phyloP scores from a whole-genome alignment of 164 flowering plant species.

The Berberis vulgaris region DNA sequence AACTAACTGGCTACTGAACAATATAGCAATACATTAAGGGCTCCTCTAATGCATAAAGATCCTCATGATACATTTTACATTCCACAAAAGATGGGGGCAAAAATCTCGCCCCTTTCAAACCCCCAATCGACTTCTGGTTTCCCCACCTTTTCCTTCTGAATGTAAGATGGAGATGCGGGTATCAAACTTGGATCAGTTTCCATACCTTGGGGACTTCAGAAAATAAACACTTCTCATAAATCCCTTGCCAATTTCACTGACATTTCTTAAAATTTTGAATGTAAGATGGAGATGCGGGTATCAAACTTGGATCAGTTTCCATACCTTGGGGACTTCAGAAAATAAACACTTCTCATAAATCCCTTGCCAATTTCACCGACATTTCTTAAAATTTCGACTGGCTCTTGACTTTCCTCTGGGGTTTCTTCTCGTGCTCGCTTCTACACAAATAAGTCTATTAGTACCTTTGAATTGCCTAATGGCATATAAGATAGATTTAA shows the following conservation, averaged over 20 bases:
- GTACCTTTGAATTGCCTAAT: not conserved
- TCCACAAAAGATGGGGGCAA: no score
- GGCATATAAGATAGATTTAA: not conserved
- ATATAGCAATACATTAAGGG: no score
- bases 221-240: conserved; percentile 59
- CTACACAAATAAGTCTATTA: conserved; percentile 22
- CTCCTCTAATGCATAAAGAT: no score
- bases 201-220: conserved; percentile 54
- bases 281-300: not conserved
- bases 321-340: conserved; percentile 56
- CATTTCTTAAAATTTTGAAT: conserved; percentile 31
- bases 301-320: not conserved
- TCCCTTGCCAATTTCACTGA: conserved; percentile 45
- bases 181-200: not conserved
- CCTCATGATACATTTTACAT: no score
- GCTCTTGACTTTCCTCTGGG: conserved; percentile 29
- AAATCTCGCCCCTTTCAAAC: no score
- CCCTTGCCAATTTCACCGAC: conserved; percentile 50
- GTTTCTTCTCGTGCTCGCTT: conserved; percentile 59
- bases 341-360: conserved; percentile 57
- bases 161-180: no score
- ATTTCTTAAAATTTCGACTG: conserved; percentile 30
- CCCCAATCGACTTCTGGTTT: no score
- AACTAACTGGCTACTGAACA: no score
- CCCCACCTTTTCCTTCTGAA: conserved; percentile 4